phyloP scores from a whole-genome alignment of 108 stramenopile species.

The Ochromonas danica region DNA sequence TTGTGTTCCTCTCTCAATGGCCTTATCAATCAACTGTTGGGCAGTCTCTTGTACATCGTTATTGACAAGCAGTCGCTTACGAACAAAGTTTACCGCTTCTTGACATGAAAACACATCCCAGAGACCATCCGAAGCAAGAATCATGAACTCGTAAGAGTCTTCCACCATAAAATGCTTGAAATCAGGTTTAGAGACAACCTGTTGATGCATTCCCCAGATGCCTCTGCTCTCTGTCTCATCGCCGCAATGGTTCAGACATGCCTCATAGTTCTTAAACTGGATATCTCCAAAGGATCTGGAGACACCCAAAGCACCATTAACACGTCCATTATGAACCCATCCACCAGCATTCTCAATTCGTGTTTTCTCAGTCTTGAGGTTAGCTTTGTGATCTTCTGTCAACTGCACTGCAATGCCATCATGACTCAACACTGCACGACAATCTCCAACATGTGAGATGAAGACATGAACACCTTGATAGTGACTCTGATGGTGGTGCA shows the following conservation, averaged over 20 bases:
- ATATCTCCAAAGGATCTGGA: conserved; percentile 47
- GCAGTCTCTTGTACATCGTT: conserved; percentile 44
- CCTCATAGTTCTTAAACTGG: background rate
- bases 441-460: conserved; percentile 84
- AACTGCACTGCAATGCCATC: conserved; percentile 67
- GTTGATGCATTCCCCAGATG: background rate
- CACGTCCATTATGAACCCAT: conserved; percentile 63
- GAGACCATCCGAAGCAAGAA: conserved; percentile 88
- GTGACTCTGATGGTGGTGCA: too few species aligned
- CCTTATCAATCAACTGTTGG: conserved; percentile 46
- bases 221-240: background rate
- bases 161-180: conserved; percentile 34
- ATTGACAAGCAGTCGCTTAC: conserved; percentile 60
- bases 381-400: conserved; percentile 76
- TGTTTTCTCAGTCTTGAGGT: conserved; percentile 58
- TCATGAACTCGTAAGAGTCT: conserved; percentile 75
- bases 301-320: conserved; percentile 39
- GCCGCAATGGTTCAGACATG: background rate
- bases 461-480: background rate
- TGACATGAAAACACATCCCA: conserved; percentile 87
- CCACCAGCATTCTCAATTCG: conserved; percentile 81
- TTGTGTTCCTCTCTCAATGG: conserved; percentile 6
- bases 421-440: conserved; percentile 73
- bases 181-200: conserved; percentile 30
- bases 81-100: conserved; percentile 73